These are phyloP conservation scores for Stylosanthes scabra DNA, from an alignment of 331 rosid genomes.

Conservation along the genomic window DNA sequence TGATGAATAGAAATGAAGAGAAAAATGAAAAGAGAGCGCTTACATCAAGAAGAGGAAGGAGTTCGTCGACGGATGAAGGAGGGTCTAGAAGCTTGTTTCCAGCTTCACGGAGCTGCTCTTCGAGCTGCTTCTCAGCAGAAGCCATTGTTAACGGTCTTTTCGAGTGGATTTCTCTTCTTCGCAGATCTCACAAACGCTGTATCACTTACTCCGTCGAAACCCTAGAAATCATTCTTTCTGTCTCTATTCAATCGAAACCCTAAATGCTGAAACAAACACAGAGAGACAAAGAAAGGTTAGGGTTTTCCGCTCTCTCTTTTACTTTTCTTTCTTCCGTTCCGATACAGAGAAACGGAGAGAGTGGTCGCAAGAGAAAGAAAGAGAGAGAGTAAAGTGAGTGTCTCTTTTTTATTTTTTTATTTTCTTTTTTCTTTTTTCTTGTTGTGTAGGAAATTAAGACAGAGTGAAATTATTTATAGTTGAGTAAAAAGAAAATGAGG, in stretches of 20 bases:
- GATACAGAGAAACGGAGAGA: constrained; percentile 29
- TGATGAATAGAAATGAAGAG: background rate
- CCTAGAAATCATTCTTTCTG: constrained; percentile 31
- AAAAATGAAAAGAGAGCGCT: constrained; percentile 3
- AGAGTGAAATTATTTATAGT: background rate
- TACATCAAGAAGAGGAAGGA: constrained; percentile 81
- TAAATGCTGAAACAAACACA: background rate
- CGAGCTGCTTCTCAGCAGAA: constrained; percentile 67
- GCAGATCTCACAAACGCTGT: constrained; percentile 58
- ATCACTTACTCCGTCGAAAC: constrained; percentile 55
- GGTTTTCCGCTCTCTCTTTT: constrained; percentile 44
- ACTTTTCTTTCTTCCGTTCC: background rate
- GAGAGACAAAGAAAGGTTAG: constrained; percentile 41
- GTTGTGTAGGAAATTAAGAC: constrained; percentile 28
- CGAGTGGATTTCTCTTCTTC: background rate
- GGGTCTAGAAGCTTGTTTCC: constrained; percentile 70
- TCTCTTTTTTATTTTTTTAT: background rate
- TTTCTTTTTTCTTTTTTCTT: background rate
- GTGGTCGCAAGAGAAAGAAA: no score
- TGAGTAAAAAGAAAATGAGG: background rate
- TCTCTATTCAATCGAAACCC: constrained; percentile 30
- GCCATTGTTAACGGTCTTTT: constrained; percentile 54
- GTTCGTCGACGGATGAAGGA: constrained; percentile 67
- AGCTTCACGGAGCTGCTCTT: constrained; percentile 70
- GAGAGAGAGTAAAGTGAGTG: background rate